Percentiles rank a stretch among this genome's conserved stretches.
These are phyloP conservation scores for Blakeslea trispora DNA, from an alignment of 371 early-diverging fungal species.

Conservation along the genomic window DNA sequence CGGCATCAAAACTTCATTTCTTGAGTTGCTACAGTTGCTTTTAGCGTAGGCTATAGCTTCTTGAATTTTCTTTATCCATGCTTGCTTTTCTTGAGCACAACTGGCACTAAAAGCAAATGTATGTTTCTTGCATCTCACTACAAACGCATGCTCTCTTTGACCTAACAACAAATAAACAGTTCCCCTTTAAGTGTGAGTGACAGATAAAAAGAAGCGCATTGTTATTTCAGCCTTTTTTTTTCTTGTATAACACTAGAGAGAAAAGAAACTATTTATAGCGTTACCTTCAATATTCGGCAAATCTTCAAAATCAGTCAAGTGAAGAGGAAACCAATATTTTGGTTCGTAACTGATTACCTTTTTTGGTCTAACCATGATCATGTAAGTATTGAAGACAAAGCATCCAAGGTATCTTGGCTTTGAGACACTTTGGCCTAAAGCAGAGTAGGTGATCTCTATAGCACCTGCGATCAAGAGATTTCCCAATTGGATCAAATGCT, in stretches of 20 bases:
- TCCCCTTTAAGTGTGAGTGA: background rate
- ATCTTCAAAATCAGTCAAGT: constrained; percentile 49
- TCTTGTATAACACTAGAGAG: too few species aligned
- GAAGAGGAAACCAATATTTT: constrained; percentile 61
- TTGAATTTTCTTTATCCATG: constrained; percentile 40
- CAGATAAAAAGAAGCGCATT: too few species aligned
- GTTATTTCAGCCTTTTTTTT: background rate
- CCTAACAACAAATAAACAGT: constrained; percentile 20
- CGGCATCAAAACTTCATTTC: constrained; percentile 11
- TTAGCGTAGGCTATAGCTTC: constrained; percentile 34
- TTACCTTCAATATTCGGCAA: constrained; percentile 43
- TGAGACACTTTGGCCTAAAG: constrained; percentile 35
- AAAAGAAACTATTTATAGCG: too few species aligned
- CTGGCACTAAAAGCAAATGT: constrained; percentile 48
- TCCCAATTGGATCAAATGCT: constrained; percentile 34
- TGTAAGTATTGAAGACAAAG: constrained; percentile 54
- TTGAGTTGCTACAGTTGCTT: constrained; percentile 7
- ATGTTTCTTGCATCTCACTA: constrained; percentile 45
- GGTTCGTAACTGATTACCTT: constrained; percentile 55
- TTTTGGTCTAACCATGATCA: constrained; percentile 57
- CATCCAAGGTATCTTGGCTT: constrained; percentile 55
- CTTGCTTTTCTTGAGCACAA: constrained; percentile 45
- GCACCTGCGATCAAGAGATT: constrained; percentile 42
- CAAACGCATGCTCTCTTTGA: constrained; percentile 38
- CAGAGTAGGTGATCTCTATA: constrained; percentile 48